Evolutionary conservation across 345 rosid genomes (phyloP), one percentile per base, ranked within the genome.

Genomic region (Gossypium sturtianum): DNA sequence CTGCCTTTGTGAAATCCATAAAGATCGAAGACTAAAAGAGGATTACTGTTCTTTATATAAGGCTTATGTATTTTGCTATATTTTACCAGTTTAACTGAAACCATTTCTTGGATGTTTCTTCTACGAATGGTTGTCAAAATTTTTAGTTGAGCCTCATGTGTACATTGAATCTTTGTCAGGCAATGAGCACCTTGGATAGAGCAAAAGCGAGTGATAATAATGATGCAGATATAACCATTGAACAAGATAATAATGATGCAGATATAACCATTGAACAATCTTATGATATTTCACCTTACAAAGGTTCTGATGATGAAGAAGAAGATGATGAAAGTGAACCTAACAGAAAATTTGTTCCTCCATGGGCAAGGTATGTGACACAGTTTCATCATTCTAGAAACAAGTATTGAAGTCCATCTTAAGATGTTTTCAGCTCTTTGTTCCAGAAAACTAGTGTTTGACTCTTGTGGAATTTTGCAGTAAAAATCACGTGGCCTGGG

Each of bases 231-330:
- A 62, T 62, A 73, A 79, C 25, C 23, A 77, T 20, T 71, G 99
- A 93, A 75, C 79, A 72, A 51, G 67, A 51, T 58, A 70, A 66
- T 60, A 6, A 71, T 1, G 23, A 15, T 51, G 61, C 76, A 29
- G 11, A 64, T 48, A 62, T 62, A 73, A 79, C 25, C 23, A 77
- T 20, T 71, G 99, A 93, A 75, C 79, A 72, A 51, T 91, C 99
- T 1, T 96, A 93, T 71, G 97, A 90, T 38, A 89, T 95, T 44
- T 95, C 98, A 65, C 99, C 98, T 48, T 95, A 91, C 80, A 86
- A 90, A 84, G 86, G 86, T 79, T 96, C 98, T 3, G 98, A 93
- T 62, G 89, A 93, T 48, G 99, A 93, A 83, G 93, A 94, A 1
- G 91, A 92, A 12, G 73, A 70, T 1, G 75, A 59, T 17, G 59